phyloP scores from a whole-genome alignment of 2,329 filamentous ascomycete genomes.

The Verticillium longisporum region DNA sequence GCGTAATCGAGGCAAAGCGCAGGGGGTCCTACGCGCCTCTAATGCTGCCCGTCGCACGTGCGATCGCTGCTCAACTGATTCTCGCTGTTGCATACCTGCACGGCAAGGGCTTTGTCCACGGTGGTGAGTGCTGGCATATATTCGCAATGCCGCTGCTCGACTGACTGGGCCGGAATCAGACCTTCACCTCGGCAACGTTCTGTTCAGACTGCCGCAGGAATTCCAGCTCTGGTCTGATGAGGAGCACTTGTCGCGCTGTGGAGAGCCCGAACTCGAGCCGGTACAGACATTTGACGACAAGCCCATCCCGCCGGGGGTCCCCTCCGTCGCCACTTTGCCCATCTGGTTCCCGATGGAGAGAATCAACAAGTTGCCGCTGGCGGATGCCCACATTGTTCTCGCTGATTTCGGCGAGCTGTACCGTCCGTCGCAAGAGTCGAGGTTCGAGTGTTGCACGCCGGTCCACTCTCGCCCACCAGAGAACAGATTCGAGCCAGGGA shows the following conservation, averaged over 20 bases:
- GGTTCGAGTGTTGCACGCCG: constrained; percentile 20
- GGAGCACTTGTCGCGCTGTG: not conserved
- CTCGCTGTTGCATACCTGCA: constrained; percentile 5
- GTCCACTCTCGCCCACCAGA: constrained; percentile 24
- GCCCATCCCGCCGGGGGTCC: not conserved
- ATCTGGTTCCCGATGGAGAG: not conserved
- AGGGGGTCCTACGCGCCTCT: constrained; percentile 1
- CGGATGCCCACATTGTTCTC: constrained; percentile 8
- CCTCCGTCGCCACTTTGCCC: not conserved
- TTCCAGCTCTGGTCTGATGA: not conserved
- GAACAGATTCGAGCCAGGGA: constrained; percentile 23
- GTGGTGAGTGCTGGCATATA: constrained; percentile 1
- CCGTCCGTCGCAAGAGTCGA: constrained; percentile 12
- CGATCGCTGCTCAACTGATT: constrained; percentile 1
- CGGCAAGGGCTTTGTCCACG: constrained; percentile 2
- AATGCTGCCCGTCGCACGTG: constrained; percentile 1
- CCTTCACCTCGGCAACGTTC: constrained; percentile 1
- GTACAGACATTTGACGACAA: not conserved
- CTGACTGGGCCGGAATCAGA: not conserved
- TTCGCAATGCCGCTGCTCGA: too few species aligned
- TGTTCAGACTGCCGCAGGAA: not conserved
- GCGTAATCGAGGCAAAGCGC: not conserved
- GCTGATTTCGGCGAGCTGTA: constrained; percentile 30
- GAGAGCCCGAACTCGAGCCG: not conserved
- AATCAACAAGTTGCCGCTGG: not conserved